Evolutionary conservation across 2,329 filamentous ascomycete species (phyloP), one percentile per base, ranked within the genome.

Genomic region (Claviceps sp.): DNA sequence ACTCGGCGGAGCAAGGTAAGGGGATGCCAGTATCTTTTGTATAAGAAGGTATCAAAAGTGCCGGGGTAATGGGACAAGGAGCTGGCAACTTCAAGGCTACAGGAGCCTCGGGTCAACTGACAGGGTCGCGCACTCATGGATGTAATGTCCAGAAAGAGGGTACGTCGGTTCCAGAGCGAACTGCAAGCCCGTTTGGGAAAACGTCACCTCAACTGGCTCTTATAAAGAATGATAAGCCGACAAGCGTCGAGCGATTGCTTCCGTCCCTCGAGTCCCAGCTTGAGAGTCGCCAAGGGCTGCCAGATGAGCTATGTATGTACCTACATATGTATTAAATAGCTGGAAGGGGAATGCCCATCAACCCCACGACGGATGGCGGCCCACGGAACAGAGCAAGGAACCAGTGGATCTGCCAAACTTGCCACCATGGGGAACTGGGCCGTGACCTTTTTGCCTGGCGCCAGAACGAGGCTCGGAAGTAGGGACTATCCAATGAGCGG

Each of bases 101-200:
- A 56, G 55, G 55, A 55, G 59, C 50, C 56, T 52, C 47, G 56
- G 58, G 59, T 60, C 55, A 61, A 65, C 61, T 60, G 55, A 59
- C 60, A 62, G 56, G 61, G 61, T 64, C 63, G 30, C 30, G 30
- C 30, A 34, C 30, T 34, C 30, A 63, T 63, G 66, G 63, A 65
- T 65, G 61, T 60, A 56, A 61, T 61, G 55, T 58, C 67, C 68
- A 62, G 62, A 68, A 67, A 60, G 61, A 65, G 66, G 62, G 68
- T 58, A 58, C 50, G 37, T 58, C 55, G 57, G 55, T 56, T 52
- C 58, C 55, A 59, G 57, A 57, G 56, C 54, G 37, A 55, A 38
- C 48, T 51, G 50, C 51, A 48, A 47, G 40, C 48, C 55, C 47
- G 45, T 30, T 37, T 48, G 53, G 55, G 30, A 49, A 38, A 34